Percentiles rank a stretch among this genome's conserved stretches.
phyloP scores from a whole-genome alignment of 768 basidiomycete species.

The Gymnopilus dilepis region DNA sequence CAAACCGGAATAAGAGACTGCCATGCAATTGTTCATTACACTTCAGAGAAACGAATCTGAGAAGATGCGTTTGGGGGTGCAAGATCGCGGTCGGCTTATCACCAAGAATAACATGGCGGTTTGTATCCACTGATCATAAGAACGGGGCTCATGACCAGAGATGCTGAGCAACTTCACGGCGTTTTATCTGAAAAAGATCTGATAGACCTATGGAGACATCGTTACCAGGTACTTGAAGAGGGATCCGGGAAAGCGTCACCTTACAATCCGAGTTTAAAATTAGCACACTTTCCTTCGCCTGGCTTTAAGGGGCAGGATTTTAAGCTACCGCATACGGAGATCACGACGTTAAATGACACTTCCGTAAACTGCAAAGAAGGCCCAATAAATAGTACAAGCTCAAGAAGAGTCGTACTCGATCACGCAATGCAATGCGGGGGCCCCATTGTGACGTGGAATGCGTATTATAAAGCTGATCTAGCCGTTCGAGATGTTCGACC shows the following conservation, averaged over 20 bases:
- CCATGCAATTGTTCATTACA: not conserved
- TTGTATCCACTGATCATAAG: conserved; percentile 13
- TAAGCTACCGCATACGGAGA: conserved; percentile 13
- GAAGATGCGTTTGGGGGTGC: not conserved
- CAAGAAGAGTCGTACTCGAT: conserved; percentile 6
- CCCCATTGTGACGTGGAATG: not conserved
- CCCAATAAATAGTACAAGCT: conserved; percentile 2
- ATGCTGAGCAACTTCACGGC: not conserved
- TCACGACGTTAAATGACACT: conserved; percentile 13
- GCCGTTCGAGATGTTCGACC: not conserved
- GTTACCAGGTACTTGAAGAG: not conserved
- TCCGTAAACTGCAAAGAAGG: conserved; percentile 1
- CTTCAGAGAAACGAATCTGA: not conserved
- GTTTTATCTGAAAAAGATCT: conserved; percentile 2
- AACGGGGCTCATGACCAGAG: conserved; percentile 7
- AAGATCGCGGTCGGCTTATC: conserved; percentile 2
- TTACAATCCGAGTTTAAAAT: conserved; percentile 8
- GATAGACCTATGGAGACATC: not conserved
- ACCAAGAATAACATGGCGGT: not conserved
- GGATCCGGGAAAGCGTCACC: not conserved
- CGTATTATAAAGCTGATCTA: not conserved
- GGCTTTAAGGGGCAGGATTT: conserved; percentile 9
- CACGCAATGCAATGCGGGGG: not conserved
- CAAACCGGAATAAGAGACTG: not conserved
- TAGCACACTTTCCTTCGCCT: not conserved